phyloP scores from a whole-genome alignment of 2,329 filamentous ascomycete species.

The Colletotrichum tropicicola region DNA sequence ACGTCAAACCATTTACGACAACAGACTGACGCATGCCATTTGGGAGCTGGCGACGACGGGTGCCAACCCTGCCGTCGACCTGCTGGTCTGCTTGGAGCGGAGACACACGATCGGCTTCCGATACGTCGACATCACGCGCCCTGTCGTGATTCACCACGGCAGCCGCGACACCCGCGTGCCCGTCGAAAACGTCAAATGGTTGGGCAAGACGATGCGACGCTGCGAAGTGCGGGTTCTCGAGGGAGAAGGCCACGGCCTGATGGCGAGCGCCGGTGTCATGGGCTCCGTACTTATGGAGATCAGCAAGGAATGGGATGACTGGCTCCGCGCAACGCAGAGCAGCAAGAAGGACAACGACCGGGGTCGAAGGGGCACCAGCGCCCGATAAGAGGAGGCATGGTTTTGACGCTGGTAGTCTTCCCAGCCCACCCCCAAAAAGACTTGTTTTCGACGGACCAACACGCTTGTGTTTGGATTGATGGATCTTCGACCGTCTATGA shows the following conservation, averaged over 20 bases:
- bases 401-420: background rate
- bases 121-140: constrained; percentile 93
- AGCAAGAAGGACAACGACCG: constrained; percentile 26
- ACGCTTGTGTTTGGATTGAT: background rate
- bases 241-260: constrained; percentile 92
- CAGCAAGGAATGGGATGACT: constrained; percentile 91
- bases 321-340: constrained; percentile 69
- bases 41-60: constrained; percentile 93
- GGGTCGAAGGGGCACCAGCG: constrained; percentile 24
- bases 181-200: constrained; percentile 93
- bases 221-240: constrained; percentile 93
- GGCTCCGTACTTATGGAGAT: constrained; percentile 94
- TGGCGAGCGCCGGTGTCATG: constrained; percentile 96
- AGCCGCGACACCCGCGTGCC: constrained; percentile 90
- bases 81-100: constrained; percentile 91
- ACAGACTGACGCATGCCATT: constrained; percentile 87
- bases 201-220: constrained; percentile 90
- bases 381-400: background rate
- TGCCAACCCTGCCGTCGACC: constrained; percentile 92
- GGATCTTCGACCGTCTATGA: background rate
- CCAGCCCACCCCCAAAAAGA: background rate
- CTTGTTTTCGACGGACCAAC: background rate
- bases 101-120: constrained; percentile 93
- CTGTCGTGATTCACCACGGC: constrained; percentile 94
- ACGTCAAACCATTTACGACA: constrained; percentile 80